These are phyloP conservation scores for Mycosphaerelloides madeirae DNA, from an alignment of 2,329 filamentous ascomycete species.

Conservation along the genomic window DNA sequence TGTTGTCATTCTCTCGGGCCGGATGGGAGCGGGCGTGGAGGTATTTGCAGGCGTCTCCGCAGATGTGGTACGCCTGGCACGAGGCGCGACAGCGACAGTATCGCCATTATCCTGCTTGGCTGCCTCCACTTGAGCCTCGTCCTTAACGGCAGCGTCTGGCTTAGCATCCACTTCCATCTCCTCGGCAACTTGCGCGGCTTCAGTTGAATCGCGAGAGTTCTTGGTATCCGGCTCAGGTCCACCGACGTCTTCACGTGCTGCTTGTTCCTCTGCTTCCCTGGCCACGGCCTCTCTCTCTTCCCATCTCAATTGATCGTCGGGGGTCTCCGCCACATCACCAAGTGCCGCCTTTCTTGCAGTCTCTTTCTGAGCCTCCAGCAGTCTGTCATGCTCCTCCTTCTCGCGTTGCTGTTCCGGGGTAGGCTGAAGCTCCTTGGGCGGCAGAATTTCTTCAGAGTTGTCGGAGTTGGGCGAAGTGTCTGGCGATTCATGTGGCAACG, in stretches of 20 bases:
- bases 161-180: conserved; percentile 14
- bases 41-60: conserved; percentile 1
- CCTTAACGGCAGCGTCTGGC: background rate
- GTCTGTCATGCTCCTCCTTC: conserved; percentile 52
- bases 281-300: conserved; percentile 41
- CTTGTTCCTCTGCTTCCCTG: conserved; percentile 39
- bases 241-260: conserved; percentile 30
- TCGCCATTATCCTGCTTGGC: conserved; percentile 20
- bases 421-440: conserved; percentile 30
- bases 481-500: conserved; percentile 46
- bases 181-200: conserved; percentile 24
- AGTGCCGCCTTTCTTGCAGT: conserved; percentile 40
- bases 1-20: conserved; percentile 55
- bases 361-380: conserved; percentile 48
- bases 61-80: conserved; percentile 1
- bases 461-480: conserved; percentile 33
- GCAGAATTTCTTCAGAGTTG: conserved; percentile 20
- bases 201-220: conserved; percentile 14
- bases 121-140: background rate
- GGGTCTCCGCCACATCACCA: conserved; percentile 46
- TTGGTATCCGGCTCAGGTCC: conserved; percentile 26
- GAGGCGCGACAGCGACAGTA: conserved; percentile 22
- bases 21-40: conserved; percentile 8
- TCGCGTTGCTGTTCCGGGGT: conserved; percentile 36
- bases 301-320: conserved; percentile 55